Evolutionary conservation across 345 rosid species (phyloP).

Genomic region (Citrus sinensis): DVS_A1.0 CM039161.1:2622001-2622500

Average conservation of each 20-base stretch:
- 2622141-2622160: conserved; percentile 93
- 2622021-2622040: not conserved
- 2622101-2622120: conserved; percentile 17
- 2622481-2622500: conserved; percentile 85
- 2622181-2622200: conserved; percentile 49
- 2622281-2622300: conserved; percentile 84
- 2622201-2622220: conserved; percentile 63
- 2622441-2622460: conserved; percentile 91
- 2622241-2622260: conserved; percentile 92
- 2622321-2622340: conserved; percentile 9
- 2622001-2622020: not conserved
- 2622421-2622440: conserved; percentile 51
- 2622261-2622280: conserved; percentile 66
- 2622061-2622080: conserved; percentile 2
- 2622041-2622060: not conserved
- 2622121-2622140: conserved; percentile 72
- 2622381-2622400: not conserved
- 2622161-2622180: conserved; percentile 71
- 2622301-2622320: conserved; percentile 39
- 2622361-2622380: not conserved
- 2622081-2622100: conserved; percentile 6
- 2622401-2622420: conserved; percentile 13
- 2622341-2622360: not conserved
- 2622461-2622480: conserved; percentile 94
- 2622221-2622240: conserved; percentile 71